Percentiles rank a stretch among this genome's conserved stretches.
These are phyloP conservation scores for Vicia sativa DNA, from an alignment of 306 rosid species.

Conservation along the genomic window DNA sequence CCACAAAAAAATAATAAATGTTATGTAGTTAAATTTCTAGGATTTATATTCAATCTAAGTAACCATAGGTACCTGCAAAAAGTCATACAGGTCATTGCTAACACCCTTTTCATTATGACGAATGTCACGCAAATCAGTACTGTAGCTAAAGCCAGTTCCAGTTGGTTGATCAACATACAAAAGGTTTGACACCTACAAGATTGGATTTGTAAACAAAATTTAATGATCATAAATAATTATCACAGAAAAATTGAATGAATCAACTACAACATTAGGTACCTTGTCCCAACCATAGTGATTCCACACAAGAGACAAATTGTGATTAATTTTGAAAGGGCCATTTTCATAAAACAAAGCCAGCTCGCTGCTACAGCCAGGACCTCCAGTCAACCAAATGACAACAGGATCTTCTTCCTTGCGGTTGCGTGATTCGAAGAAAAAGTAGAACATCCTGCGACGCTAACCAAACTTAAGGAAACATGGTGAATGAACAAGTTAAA, in stretches of 20 bases:
- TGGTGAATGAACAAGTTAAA: too few species aligned
- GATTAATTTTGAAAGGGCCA: constrained; percentile 75
- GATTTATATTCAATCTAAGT: background rate
- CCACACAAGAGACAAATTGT: constrained; percentile 82
- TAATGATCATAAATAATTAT: constrained; percentile 7
- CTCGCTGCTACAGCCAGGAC: constrained; percentile 97
- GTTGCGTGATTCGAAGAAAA: constrained; percentile 84
- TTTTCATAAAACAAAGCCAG: constrained; percentile 87
- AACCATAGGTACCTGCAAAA: constrained; percentile 64
- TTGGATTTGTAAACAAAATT: constrained; percentile 30
- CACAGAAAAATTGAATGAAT: too few species aligned
- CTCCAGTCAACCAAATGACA: constrained; percentile 95
- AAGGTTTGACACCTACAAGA: constrained; percentile 79
- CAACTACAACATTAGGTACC: too few species aligned
- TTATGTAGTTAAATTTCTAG: background rate
- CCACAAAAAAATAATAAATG: too few species aligned
- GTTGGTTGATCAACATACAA: constrained; percentile 89
- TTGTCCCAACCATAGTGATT: constrained; percentile 92
- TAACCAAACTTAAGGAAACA: constrained; percentile 7
- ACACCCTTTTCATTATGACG: constrained; percentile 82
- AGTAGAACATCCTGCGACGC: constrained; percentile 82
- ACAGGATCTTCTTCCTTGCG: constrained; percentile 72
- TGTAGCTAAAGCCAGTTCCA: constrained; percentile 93
- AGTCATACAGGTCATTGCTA: constrained; percentile 85
- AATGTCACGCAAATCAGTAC: constrained; percentile 65